Conservation (phyloP, 2,329 filamentous ascomycete species). For the Bisporella sp. region DNA sequence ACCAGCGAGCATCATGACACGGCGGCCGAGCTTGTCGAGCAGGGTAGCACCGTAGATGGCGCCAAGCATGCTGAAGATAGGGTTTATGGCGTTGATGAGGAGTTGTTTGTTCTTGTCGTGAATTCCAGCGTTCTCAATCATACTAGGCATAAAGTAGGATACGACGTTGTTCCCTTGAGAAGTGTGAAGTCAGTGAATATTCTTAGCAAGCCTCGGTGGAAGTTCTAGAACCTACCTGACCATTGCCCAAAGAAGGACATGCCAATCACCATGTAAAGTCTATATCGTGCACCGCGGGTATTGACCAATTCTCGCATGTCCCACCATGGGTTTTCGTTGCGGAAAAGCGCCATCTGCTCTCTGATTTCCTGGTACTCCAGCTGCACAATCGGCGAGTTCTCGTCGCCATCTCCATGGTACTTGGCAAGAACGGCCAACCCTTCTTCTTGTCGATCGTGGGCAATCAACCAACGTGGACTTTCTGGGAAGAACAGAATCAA, state of each 20-base stretch:
- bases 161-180: background rate
- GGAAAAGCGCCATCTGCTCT: slow-evolving; percentile 39
- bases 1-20: slow-evolving; percentile 31
- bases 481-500: slow-evolving; percentile 36
- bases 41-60: slow-evolving; percentile 37
- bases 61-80: slow-evolving; percentile 34
- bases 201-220: slow-evolving; percentile 35
- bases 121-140: slow-evolving; percentile 34
- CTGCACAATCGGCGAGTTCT: slow-evolving; percentile 43
- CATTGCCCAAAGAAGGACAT: slow-evolving; percentile 48
- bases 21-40: slow-evolving; percentile 35
- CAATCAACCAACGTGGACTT: slow-evolving; percentile 34
- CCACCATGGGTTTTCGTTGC: slow-evolving; percentile 53
- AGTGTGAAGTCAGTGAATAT: background rate
- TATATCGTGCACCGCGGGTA: slow-evolving; percentile 39
- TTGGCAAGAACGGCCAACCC: slow-evolving; percentile 48
- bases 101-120: slow-evolving; percentile 23
- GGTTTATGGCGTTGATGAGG: slow-evolving; percentile 29
- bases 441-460: slow-evolving; percentile 47
- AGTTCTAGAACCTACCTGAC: slow-evolving; percentile 28
- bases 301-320: slow-evolving; percentile 49
- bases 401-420: slow-evolving; percentile 51
- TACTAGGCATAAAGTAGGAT: slow-evolving; percentile 28
- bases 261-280: slow-evolving; percentile 41
- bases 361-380: slow-evolving; percentile 51